Evolutionary conservation across 1,284 basidiomycete species (phyloP).

Genomic region (Lentinus polychrous): DNA sequence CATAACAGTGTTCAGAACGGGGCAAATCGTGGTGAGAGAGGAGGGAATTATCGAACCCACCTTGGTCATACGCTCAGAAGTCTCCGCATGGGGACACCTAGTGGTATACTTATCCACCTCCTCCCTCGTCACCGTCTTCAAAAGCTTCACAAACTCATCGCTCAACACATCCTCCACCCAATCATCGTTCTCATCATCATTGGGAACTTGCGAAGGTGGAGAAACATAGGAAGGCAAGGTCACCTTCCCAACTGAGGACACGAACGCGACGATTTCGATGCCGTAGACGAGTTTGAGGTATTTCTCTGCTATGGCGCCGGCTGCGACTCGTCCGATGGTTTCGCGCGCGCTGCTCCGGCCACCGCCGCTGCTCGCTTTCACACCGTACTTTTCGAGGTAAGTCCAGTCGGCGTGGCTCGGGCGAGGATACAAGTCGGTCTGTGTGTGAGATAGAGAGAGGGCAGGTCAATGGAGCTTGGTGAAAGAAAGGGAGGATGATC

Average conservation of each 20-base stretch:
- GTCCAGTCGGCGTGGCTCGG: constrained; percentile 99
- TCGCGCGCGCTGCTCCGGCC: constrained; percentile 93
- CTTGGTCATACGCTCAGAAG: constrained; percentile 86
- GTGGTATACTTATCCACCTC: constrained; percentile 86
- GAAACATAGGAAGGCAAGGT: constrained; percentile 57
- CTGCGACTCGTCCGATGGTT: constrained; percentile 98
- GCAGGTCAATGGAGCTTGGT: not conserved
- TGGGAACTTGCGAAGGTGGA: constrained; percentile 33
- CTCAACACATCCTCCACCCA: constrained; percentile 75
- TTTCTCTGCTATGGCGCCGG: constrained; percentile 96
- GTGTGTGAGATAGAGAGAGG: too few species aligned
- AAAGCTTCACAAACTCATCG: constrained; percentile 77
- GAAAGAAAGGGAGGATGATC: not conserved
- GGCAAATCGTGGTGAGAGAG: constrained; percentile 4
- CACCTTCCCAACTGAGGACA: constrained; percentile 92
- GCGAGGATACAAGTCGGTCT: constrained; percentile 92
- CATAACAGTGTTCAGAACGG: too few species aligned
- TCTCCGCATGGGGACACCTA: constrained; percentile 87
- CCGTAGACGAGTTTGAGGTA: constrained; percentile 87
- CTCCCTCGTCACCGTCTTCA: constrained; percentile 78
- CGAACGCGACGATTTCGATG: constrained; percentile 95
- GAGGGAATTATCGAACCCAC: constrained; percentile 38
- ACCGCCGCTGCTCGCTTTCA: constrained; percentile 96
- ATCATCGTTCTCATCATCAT: constrained; percentile 50
- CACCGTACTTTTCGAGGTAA: constrained; percentile 95